Evolutionary conservation across 257 asterid species (phyloP).

Genomic region (Anisodus tanguticus): DNA sequence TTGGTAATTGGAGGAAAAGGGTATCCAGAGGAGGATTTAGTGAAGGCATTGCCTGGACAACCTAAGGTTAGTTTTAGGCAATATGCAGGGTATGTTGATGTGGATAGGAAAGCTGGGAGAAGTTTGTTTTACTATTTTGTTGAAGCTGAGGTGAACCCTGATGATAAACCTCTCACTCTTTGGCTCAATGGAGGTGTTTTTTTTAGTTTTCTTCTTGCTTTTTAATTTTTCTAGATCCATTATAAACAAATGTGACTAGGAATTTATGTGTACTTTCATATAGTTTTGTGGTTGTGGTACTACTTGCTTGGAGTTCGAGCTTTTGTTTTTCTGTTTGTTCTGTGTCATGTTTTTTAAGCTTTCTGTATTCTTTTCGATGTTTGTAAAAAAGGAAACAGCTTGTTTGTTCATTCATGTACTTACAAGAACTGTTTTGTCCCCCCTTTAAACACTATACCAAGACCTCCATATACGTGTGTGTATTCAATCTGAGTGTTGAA

Average conservation of each 20-base stretch:
- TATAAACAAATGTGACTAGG: background rate
- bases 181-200: slow-evolving; percentile 96
- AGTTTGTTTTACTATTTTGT: slow-evolving; percentile 93
- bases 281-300: background rate
- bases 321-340: slow-evolving; percentile 12
- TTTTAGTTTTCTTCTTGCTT: background rate
- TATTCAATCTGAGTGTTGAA: background rate
- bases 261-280: slow-evolving; percentile 24
- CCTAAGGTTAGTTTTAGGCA: slow-evolving; percentile 80
- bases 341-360: background rate
- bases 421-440: background rate
- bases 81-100: slow-evolving; percentile 91
- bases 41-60: slow-evolving; percentile 79
- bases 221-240: background rate
- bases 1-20: slow-evolving; percentile 56
- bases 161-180: slow-evolving; percentile 73
- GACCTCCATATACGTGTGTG: background rate
- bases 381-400: background rate
- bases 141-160: slow-evolving; percentile 78
- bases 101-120: slow-evolving; percentile 77
- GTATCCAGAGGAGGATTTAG: slow-evolving; percentile 76
- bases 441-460: background rate
- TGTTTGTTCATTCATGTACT: background rate
- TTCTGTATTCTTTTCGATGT: background rate
- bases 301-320: slow-evolving; percentile 27